phyloP scores from a whole-genome alignment of 2,329 filamentous ascomycete species.

The Epichloe glyceriae region DNA sequence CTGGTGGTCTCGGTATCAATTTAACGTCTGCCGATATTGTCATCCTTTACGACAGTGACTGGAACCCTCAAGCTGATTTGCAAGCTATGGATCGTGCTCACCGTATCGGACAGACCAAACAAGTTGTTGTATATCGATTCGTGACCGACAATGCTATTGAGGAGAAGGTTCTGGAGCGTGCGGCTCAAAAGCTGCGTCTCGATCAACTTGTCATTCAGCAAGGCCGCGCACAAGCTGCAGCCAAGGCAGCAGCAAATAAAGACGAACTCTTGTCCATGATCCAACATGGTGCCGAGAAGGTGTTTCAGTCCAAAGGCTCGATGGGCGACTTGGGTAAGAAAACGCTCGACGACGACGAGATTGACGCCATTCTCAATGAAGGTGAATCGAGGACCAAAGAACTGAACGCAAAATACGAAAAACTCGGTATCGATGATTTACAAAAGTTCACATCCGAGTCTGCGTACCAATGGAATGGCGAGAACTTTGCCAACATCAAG shows the following conservation, averaged over 20 bases:
- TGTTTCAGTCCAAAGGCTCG: conserved; percentile 65
- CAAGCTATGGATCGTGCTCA: conserved; percentile 99
- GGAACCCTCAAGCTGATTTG: conserved; percentile 96
- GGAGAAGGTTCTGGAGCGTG: conserved; percentile 93
- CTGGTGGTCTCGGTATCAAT: conserved; percentile 93
- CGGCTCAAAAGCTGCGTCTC: conserved; percentile 88
- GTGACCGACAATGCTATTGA: conserved; percentile 97
- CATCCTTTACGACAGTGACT: conserved; percentile 92
- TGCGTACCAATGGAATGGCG: conserved; percentile 97
- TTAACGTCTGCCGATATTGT: conserved; percentile 92
- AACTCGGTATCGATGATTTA: conserved; percentile 88
- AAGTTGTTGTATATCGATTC: conserved; percentile 92
- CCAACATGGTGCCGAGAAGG: conserved; percentile 91
- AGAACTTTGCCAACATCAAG: conserved; percentile 85
- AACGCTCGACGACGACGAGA: conserved; percentile 73
- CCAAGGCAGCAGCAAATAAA: conserved; percentile 86
- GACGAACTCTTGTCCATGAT: conserved; percentile 97
- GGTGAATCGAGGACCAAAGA: conserved; percentile 83
- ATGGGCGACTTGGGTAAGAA: conserved; percentile 46
- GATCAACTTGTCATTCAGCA: conserved; percentile 98
- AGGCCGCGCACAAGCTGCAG: conserved; percentile 79
- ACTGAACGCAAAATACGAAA: conserved; percentile 89
- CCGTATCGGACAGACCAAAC: conserved; percentile 96
- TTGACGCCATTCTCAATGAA: conserved; percentile 73
- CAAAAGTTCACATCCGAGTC: conserved; percentile 97